Base-by-base conservation (phyloP, 306 rosid genomes). In the Corylus heterophylla region DNA sequence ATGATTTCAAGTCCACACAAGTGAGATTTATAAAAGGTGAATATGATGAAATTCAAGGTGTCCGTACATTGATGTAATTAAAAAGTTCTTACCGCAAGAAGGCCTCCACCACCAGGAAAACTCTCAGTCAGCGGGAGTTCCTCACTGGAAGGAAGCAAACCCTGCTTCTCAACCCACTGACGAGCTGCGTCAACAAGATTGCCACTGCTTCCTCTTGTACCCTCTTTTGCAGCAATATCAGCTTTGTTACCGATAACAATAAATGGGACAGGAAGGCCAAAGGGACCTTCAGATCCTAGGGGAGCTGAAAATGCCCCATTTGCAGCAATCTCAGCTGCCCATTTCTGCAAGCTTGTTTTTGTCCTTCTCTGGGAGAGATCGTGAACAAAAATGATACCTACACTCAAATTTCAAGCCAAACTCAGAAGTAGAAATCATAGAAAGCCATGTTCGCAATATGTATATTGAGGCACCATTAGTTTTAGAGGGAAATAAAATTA, bases 101-200 rank as follows among this genome's bases (percentile, higher is more conserved):
- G 91, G 83, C 94, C 88, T 76, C 96, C 98, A 73, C 82, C 68
- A 42, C 96, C 86, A 67, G 99, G 99, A 88, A 96, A 96, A 87
- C 88, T 88, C 80, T 93, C 99, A 12, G 98, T 91, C 85, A 96
- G 83, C 6, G 99, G 99, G 86, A 96, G 95, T 85, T 96, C 99
- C 86, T 96, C 98, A 71, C 96, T 96, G 84, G 95, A 89, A 63
- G 97, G 92, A 80, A 96, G 97, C 83, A 96, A 84, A 83, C 99
- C 99, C 88, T 96, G 98, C 91, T 93, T 96, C 88, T 93, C 99
- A 22, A 93, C 99, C 99, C 99, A 96, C 52, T 93, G 99, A 62
- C 98, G 98, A 79, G 99, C 99, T 79, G 59, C 97, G 22, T 96
- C 99, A 82, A 96, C 98, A 80, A 96, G 98, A 90, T 93, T 96